Conservation (phyloP, 2,329 filamentous ascomycete species). For the Hirsutella rhossiliensis region DNA sequence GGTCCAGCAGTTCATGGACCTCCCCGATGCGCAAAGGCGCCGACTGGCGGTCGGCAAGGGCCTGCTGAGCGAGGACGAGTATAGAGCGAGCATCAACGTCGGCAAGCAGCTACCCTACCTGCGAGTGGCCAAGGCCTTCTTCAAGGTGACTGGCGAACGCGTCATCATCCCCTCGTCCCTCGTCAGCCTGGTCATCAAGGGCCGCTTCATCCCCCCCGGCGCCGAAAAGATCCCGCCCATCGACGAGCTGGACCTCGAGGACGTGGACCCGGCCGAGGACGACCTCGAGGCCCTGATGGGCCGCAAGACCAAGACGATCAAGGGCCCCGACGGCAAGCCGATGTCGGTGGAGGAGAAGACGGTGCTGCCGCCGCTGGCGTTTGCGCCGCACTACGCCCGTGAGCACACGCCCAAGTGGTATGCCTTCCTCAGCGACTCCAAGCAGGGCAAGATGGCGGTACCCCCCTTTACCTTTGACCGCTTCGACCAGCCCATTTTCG, state of each 20-base stretch:
- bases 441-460: slow-evolving; percentile 91
- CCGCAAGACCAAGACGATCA: slow-evolving; percentile 57
- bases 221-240: slow-evolving; percentile 62
- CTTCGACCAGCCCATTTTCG: slow-evolving; percentile 83
- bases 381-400: slow-evolving; percentile 81
- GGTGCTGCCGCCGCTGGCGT: slow-evolving; percentile 71
- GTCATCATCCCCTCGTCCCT: slow-evolving; percentile 86
- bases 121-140: slow-evolving; percentile 84
- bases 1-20: slow-evolving; percentile 79
- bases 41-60: slow-evolving; percentile 56
- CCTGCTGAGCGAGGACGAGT: slow-evolving; percentile 65
- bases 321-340: slow-evolving; percentile 46
- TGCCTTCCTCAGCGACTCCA: slow-evolving; percentile 86
- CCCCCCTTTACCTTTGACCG: slow-evolving; percentile 90
- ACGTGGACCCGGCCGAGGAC: slow-evolving; percentile 85
- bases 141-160: slow-evolving; percentile 94
- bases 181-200: slow-evolving; percentile 91
- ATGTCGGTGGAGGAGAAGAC: slow-evolving; percentile 47
- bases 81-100: slow-evolving; percentile 61
- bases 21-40: slow-evolving; percentile 63
- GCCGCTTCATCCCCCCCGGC: slow-evolving; percentile 82
- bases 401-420: slow-evolving; percentile 89
- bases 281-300: slow-evolving; percentile 78
- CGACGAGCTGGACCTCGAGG: slow-evolving; percentile 70
- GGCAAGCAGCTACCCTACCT: slow-evolving; percentile 77